These are phyloP conservation scores for Phialophora macrospora DNA, from an alignment of 2,329 filamentous ascomycete species.

Conservation along the genomic window DNA sequence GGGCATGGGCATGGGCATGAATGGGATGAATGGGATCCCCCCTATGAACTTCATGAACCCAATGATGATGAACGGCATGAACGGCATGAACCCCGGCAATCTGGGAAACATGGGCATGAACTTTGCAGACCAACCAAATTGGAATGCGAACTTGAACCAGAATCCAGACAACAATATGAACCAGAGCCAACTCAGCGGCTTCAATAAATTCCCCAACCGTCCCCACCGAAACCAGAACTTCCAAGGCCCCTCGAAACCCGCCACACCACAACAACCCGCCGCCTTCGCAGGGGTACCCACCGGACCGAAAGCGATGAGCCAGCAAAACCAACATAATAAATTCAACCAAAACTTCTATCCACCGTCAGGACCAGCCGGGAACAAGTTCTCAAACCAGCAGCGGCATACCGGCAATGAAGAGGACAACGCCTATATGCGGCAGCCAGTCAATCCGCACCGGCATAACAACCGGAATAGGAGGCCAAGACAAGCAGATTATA, in stretches of 20 bases:
- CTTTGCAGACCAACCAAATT: conserved; percentile 43
- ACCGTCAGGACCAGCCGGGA: conserved; percentile 33
- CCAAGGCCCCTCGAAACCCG: conserved; percentile 30
- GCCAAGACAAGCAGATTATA: conserved; percentile 86
- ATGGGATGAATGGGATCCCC: conserved; percentile 45
- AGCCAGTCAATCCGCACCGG: conserved; percentile 92
- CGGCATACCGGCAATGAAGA: conserved; percentile 66
- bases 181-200: conserved; percentile 43
- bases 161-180: conserved; percentile 41
- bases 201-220: conserved; percentile 35
- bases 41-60: conserved; percentile 46
- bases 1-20: conserved; percentile 40
- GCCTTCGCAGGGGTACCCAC: conserved; percentile 36
- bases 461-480: conserved; percentile 77
- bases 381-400: conserved; percentile 63
- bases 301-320: conserved; percentile 36
- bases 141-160: conserved; percentile 42
- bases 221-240: conserved; percentile 26
- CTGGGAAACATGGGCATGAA: conserved; percentile 28
- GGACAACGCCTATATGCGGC: conserved; percentile 91
- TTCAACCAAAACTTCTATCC: conserved; percentile 30
- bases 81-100: conserved; percentile 42
- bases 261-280: conserved; percentile 42
- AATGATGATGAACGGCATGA: conserved; percentile 44
- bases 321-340: conserved; percentile 5